Percentiles rank a stretch among this genome's conserved stretches.
phyloP scores from a whole-genome alignment of 306 rosid genomes.

The Acacia melanoxylon region DNA sequence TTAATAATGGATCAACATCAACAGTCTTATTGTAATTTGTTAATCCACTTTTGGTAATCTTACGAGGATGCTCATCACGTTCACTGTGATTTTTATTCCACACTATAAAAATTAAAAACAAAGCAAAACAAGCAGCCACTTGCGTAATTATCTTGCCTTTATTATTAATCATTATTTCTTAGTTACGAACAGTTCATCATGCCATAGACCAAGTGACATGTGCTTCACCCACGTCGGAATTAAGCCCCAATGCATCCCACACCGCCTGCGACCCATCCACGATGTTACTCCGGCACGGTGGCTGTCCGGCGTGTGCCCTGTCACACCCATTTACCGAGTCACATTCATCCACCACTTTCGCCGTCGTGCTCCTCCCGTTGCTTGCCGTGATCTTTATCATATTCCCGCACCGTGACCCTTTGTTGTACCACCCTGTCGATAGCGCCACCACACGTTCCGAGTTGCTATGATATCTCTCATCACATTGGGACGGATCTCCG shows the following conservation, averaged over 20 bases:
- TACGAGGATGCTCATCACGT: neutral
- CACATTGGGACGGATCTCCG: conserved; percentile 36
- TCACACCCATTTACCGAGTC: conserved; percentile 46
- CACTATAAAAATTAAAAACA: neutral
- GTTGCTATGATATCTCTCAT: conserved; percentile 29
- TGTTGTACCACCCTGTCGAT: conserved; percentile 44
- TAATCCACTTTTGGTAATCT: neutral
- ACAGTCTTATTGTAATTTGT: neutral
- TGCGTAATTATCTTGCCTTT: neutral
- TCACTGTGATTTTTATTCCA: neutral
- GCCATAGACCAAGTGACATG: conserved; percentile 38
- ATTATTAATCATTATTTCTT: neutral
- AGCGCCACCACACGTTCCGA: conserved; percentile 41
- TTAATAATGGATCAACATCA: neutral
- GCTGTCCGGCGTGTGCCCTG: conserved; percentile 36
- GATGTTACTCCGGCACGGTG: conserved; percentile 39
- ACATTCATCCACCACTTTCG: conserved; percentile 57
- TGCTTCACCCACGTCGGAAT: conserved; percentile 23
- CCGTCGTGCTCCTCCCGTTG: conserved; percentile 37
- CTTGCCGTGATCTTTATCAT: conserved; percentile 33
- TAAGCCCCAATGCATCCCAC: conserved; percentile 46
- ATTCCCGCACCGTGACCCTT: conserved; percentile 32
- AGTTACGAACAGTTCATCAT: neutral
- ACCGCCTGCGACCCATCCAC: conserved; percentile 49
- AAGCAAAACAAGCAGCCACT: neutral